Evolutionary conservation across 768 basidiomycete genomes (phyloP), one percentile per base, ranked within the genome.

Genomic region (Panellus pusillus): DNA sequence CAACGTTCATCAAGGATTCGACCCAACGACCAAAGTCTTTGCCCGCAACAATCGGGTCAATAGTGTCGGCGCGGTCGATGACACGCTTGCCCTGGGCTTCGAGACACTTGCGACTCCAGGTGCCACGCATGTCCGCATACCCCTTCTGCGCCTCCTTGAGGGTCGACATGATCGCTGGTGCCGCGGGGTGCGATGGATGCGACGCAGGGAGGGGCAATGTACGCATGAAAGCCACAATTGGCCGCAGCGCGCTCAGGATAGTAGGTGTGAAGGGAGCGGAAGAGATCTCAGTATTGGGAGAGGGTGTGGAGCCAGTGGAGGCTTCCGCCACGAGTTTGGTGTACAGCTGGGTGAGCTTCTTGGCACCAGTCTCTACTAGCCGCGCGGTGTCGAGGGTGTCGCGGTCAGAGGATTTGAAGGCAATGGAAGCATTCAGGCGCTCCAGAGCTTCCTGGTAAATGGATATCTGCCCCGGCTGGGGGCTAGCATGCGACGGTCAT

Each of bases 311-410:
- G 27, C 89, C 89, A 3, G 89, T 87, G 1, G 89, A 92, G 20
- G 83, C 87, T 70, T 91, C 90, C 2, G 91, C 91, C n/a, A 91
- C 88, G 29, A 89, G 76, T 62, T 89, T 91, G n/a, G 89, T 93
- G 65, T 87, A 93, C 12, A 91, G 70, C 61, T 91, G 89, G 0
- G 84, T 79, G 9, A 93, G 74, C 64, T 91, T 91, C 73, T 91
- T 91, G 6, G 84, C 83, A 8, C 91, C 91, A 1, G 89, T 89
- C 71, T 92, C 90, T 9, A 92, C 74, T 5, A 93, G 78, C 38
- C 86, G 82, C n/a, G 87, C 86, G 76, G 59, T 20, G 27, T 54
- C 50, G 6, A 39, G 47, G 1, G 50, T 19, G 44, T 53, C 58
- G 24, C 58, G 58, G 35, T 60, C 58, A 1, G 50, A 77, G 74